Conservation (phyloP, 176 grass and related monocot genomes). For the Pharus latifolius region DNA sequence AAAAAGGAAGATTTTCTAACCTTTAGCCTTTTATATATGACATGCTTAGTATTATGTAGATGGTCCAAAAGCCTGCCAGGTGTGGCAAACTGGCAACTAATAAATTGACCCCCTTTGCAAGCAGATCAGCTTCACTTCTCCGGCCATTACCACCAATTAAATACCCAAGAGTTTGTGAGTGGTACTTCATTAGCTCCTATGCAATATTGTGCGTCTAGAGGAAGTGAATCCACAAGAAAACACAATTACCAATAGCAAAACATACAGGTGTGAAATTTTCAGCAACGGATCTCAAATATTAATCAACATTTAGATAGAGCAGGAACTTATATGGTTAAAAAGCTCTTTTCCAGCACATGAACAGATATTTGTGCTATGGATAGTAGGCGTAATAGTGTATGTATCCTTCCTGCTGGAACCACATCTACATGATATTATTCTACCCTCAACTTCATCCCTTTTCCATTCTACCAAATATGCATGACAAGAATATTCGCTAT, state of each 20-base stretch:
- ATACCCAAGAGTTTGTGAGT: conserved; percentile 84
- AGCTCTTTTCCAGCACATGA: too few species aligned
- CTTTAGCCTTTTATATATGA: conserved; percentile 84
- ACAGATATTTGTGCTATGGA: too few species aligned
- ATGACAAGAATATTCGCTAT: too few species aligned
- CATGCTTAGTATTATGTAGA: conserved; percentile 78
- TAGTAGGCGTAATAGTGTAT: too few species aligned
- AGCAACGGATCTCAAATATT: not conserved
- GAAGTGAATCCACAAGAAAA: not conserved
- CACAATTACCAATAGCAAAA: not conserved
- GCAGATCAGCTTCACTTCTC: conserved; percentile 75
- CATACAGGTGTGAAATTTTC: not conserved
- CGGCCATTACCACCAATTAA: conserved; percentile 72
- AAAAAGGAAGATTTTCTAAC: too few species aligned
- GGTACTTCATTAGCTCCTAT: conserved; percentile 86
- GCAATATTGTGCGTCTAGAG: conserved; percentile 79
- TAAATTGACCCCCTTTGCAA: conserved; percentile 85
- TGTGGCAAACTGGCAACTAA: conserved; percentile 87
- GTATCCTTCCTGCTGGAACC: too few species aligned
- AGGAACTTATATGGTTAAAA: too few species aligned
- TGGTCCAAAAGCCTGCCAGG: conserved; percentile 97
- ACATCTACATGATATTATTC: too few species aligned
- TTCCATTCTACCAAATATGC: too few species aligned
- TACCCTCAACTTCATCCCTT: too few species aligned
- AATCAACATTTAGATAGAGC: too few species aligned